Evolutionary conservation across 306 rosid species (phyloP).

Genomic region (Cotoneaster glaucophyllus): DNA sequence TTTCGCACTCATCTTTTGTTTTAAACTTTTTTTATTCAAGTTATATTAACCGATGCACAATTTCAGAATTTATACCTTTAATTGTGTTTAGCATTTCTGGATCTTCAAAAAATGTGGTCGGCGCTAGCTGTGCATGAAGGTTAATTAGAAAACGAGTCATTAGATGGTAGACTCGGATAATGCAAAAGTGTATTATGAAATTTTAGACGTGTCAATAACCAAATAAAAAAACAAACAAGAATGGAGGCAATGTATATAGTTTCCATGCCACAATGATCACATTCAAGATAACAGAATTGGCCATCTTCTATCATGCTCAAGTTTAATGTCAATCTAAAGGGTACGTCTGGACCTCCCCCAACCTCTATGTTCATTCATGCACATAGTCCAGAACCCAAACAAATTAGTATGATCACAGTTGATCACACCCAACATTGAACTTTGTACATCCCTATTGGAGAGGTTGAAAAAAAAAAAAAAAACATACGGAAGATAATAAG

Average conservation of each 20-base stretch:
- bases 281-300: neutral
- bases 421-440: neutral
- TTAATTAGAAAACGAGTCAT: no score
- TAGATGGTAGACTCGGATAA: no score
- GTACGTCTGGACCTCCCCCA: neutral
- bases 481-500: neutral
- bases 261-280: neutral
- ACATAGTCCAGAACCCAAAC: neutral
- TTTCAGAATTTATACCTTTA: no score
- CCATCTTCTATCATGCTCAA: neutral
- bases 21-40: no score
- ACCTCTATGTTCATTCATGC: neutral
- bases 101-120: neutral
- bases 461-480: neutral
- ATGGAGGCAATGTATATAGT: neutral
- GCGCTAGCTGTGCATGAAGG: neutral
- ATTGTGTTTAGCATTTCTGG: neutral
- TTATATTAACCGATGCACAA: no score
- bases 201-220: neutral
- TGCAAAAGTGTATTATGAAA: neutral
- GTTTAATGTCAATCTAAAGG: neutral
- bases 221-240: neutral
- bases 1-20: neutral
- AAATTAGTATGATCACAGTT: neutral
- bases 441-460: neutral